Conservation (phyloP, 352 stramenopile genomes). For the Globisporangium yorkense region DNA sequence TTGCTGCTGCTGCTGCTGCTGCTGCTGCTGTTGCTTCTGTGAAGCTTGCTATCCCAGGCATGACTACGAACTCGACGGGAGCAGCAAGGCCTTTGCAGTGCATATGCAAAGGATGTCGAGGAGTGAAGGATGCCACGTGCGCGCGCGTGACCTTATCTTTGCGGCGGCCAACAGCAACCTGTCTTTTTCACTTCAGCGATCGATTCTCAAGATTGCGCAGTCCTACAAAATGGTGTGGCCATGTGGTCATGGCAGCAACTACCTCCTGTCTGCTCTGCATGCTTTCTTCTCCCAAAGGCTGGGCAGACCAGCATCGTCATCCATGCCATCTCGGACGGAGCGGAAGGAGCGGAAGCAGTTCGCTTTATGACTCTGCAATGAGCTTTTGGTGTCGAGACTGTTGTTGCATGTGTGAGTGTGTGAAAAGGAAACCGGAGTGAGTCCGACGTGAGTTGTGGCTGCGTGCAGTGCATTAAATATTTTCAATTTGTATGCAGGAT, state of each 20-base stretch:
- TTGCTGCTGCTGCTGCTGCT: too few species aligned
- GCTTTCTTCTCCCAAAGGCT: too few species aligned
- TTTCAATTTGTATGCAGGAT: not conserved
- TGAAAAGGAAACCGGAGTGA: not conserved
- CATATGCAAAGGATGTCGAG: too few species aligned
- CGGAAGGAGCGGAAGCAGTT: not conserved
- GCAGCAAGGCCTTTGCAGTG: too few species aligned
- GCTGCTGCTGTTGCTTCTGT: too few species aligned
- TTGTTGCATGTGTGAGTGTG: not conserved
- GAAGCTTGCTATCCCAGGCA: too few species aligned
- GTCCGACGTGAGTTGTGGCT: not conserved
- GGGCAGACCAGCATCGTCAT: too few species aligned
- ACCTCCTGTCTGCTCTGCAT: too few species aligned
- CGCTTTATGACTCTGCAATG: not conserved
- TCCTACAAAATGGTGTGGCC: not conserved
- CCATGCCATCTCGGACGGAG: too few species aligned
- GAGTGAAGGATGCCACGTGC: not conserved
- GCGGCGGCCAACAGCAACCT: not conserved
- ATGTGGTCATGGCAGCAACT: not conserved
- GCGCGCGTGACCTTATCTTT: not conserved
- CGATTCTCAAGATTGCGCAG: not conserved
- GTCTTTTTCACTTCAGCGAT: slow-evolving; percentile 1
- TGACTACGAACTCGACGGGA: too few species aligned
- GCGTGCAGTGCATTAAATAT: not conserved
- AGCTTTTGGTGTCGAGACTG: not conserved